phyloP scores from a whole-genome alignment of 805 yeast species.

The Candida pini region DNA sequence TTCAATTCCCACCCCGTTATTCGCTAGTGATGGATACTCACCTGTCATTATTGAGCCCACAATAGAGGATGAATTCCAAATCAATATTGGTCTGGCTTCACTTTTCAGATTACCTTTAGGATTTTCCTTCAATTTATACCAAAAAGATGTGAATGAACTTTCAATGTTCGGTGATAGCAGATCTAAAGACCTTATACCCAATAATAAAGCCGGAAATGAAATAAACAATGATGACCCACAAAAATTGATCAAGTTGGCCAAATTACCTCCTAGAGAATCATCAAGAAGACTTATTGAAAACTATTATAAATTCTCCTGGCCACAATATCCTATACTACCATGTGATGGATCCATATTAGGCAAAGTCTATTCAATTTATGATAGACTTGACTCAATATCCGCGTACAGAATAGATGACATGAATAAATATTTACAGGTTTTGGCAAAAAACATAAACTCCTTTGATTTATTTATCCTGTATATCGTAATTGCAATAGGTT shows the following conservation, averaged over 20 bases:
- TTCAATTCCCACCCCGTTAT: background rate
- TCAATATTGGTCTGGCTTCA: slow-evolving; percentile 6
- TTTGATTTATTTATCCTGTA: slow-evolving; percentile 12
- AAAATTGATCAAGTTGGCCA: background rate
- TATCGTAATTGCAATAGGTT: slow-evolving; percentile 11
- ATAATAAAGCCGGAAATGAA: background rate
- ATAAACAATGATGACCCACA: background rate
- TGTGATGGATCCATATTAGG: slow-evolving; percentile 4
- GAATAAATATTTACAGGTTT: slow-evolving; percentile 2
- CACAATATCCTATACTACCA: slow-evolving; percentile 11
- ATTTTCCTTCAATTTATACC: slow-evolving; percentile 1
- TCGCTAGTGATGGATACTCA: too few species aligned
- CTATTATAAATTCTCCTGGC: slow-evolving; percentile 14
- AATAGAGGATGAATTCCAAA: background rate
- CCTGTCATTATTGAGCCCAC: background rate
- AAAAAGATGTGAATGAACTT: slow-evolving; percentile 8
- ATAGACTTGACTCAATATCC: slow-evolving; percentile 1
- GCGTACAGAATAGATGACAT: background rate
- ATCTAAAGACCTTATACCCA: background rate
- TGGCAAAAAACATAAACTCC: slow-evolving; percentile 5
- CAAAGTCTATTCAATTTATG: slow-evolving; percentile 4
- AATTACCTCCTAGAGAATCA: slow-evolving; percentile 3
- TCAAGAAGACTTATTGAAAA: slow-evolving; percentile 2
- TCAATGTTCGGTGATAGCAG: slow-evolving; percentile 7
- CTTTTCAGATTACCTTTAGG: slow-evolving; percentile 4